A percentile compares a stretch with the other conserved stretches of the same genome.
Conservation (phyloP, 306 rosid species). For the Quillaja saponaria region DNA sequence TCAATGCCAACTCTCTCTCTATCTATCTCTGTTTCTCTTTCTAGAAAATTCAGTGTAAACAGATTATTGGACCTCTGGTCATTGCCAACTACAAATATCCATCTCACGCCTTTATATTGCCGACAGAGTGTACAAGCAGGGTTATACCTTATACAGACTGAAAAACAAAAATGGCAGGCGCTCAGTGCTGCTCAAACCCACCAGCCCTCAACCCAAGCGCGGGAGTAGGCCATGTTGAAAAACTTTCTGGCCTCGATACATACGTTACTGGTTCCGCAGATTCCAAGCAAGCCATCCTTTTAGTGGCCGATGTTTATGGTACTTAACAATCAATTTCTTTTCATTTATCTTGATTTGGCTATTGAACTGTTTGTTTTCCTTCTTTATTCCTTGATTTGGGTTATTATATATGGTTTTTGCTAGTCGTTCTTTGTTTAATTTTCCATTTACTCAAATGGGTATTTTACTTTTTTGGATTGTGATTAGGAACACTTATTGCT, state of each 20-base stretch:
- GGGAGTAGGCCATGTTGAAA: constrained; percentile 61
- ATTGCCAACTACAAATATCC: too few relatives aligned
- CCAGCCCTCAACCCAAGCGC: constrained; percentile 50
- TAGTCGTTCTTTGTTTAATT: background rate
- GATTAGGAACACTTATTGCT: background rate
- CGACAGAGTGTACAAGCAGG: too few relatives aligned
- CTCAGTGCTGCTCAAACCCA: constrained; percentile 69
- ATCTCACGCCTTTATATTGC: too few relatives aligned
- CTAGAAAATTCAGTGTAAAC: too few relatives aligned
- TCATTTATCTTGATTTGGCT: background rate
- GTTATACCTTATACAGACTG: background rate
- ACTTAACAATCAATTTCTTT: background rate
- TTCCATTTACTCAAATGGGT: background rate
- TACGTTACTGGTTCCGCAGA: constrained; percentile 55
- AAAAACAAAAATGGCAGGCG: constrained; percentile 50
- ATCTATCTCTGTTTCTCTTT: too few relatives aligned
- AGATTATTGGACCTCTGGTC: too few relatives aligned
- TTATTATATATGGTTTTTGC: background rate
- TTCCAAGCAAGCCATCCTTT: constrained; percentile 57
- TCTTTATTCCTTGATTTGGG: background rate
- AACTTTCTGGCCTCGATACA: constrained; percentile 40
- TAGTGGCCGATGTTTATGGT: constrained; percentile 60
- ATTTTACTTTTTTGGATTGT: background rate
- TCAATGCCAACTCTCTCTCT: too few relatives aligned
- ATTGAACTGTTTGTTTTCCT: background rate